Evolutionary conservation across 2,329 filamentous ascomycete genomes (phyloP).

Genomic region (Ophiocordyceps australis): DNA sequence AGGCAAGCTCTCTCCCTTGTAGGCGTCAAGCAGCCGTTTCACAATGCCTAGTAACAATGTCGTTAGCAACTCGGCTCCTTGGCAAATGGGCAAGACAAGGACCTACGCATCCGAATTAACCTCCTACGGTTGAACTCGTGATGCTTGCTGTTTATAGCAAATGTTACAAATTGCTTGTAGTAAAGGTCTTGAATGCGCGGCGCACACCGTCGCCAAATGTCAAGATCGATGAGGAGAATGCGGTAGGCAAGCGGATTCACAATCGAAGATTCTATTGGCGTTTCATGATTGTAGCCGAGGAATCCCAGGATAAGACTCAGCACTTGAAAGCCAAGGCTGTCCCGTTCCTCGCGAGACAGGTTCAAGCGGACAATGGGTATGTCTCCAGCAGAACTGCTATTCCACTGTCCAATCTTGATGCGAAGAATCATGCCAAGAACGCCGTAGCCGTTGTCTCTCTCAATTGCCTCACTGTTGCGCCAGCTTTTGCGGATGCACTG

Average conservation of each 20-base stretch:
- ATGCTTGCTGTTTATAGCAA: constrained; percentile 79
- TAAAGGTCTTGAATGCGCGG: constrained; percentile 69
- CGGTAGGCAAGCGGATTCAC: constrained; percentile 92
- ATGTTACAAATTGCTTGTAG: constrained; percentile 79
- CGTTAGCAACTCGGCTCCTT: constrained; percentile 4
- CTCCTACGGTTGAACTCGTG: constrained; percentile 83
- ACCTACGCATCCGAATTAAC: constrained; percentile 74
- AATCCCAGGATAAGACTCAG: constrained; percentile 68
- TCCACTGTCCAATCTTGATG: constrained; percentile 52
- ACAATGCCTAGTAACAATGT: constrained; percentile 50
- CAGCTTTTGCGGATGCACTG: constrained; percentile 78
- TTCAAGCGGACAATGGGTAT: constrained; percentile 17
- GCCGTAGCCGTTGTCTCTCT: constrained; percentile 84
- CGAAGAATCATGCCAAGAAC: constrained; percentile 71
- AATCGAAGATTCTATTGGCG: constrained; percentile 76
- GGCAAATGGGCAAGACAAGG: constrained; percentile 1
- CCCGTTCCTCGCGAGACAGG: constrained; percentile 32
- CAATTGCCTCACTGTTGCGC: constrained; percentile 97
- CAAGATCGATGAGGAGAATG: constrained; percentile 77
- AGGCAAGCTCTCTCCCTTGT: constrained; percentile 69
- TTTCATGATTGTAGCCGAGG: constrained; percentile 69
- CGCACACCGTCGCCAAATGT: constrained; percentile 76
- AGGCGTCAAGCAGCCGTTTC: constrained; percentile 72
- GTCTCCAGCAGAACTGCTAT: constrained; percentile 12
- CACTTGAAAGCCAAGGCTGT: constrained; percentile 41